Conservation (phyloP, 2,329 filamentous ascomycete species). For the Trichophyton schoenleinii region DNA sequence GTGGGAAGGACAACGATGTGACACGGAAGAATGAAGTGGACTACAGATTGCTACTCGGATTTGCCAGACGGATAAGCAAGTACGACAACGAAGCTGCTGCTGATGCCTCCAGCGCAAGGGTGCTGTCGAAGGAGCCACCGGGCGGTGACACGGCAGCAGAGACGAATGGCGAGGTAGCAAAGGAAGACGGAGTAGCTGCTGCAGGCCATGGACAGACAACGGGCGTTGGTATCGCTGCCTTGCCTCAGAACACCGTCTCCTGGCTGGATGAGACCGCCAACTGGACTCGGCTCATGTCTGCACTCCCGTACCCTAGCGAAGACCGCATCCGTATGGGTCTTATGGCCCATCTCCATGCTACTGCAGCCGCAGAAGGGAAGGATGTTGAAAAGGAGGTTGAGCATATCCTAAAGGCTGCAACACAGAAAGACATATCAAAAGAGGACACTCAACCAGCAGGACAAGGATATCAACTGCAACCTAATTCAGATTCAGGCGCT, state of each 20-base stretch:
- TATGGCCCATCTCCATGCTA: constrained; percentile 34
- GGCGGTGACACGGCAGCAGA: neutral
- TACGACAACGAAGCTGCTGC: constrained; percentile 35
- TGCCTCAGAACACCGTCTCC: constrained; percentile 29
- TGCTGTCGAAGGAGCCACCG: neutral
- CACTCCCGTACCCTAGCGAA: constrained; percentile 34
- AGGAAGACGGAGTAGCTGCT: neutral
- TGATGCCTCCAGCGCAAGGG: constrained; percentile 24
- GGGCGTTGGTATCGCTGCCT: constrained; percentile 22
- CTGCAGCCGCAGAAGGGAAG: constrained; percentile 43
- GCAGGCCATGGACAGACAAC: constrained; percentile 5
- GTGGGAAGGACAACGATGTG: constrained; percentile 7
- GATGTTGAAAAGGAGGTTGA: constrained; percentile 42
- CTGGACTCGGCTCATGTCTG: constrained; percentile 28
- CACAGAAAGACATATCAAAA: constrained; percentile 21
- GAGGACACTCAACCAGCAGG: neutral
- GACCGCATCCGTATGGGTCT: constrained; percentile 34
- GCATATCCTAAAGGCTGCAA: constrained; percentile 40
- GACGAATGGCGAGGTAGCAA: neutral
- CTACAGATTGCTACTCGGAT: constrained; percentile 33
- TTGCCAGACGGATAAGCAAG: constrained; percentile 36
- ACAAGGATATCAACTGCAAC: neutral
- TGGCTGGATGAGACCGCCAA: constrained; percentile 33
- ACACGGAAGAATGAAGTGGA: constrained; percentile 28
- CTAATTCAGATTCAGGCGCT: neutral